Base-by-base conservation (phyloP, 2,329 filamentous ascomycete species). In the Clonostachys rhizophaga region DNA sequence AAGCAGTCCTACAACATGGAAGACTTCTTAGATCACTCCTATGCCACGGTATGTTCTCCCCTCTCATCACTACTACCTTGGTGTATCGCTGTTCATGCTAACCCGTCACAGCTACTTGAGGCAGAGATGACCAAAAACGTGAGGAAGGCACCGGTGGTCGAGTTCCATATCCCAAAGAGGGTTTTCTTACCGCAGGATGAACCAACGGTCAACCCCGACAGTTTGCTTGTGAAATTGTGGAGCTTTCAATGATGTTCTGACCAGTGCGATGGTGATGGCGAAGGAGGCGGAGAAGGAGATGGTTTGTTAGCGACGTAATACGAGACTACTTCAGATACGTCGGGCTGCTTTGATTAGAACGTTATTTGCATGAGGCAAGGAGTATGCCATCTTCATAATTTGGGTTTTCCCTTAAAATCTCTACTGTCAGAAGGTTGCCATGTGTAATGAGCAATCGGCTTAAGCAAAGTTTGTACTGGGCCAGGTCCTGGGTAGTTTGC, bases 1-100 rank as follows among this genome's bases (percentile, higher is more conserved):
- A 99, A 99, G 70, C 85, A 91, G 55, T 79, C 86, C 4, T 99
- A 97, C 67, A 94, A 91, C 57, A 70, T 96, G n/a, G 94, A 99
- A 62, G 94, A 99, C 62, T 99, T 99, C 67, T 70, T 97, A 43
- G 94, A 99, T 61, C 91, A 97, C 64, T 92, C 89, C 1, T 99
- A 97, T 67, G 81, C 75, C 58, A 89, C 83, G 61, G 85, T 86
- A 78, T 76, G 80, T 78, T 16, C 40, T 42, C 13, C 37, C 14
- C 24, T 13, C 43, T n/a, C 8, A 16, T 17, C 12, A n/a, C 34
- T 14, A 39, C 34, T 43, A 37, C 49, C 36, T 39, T 39, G 10
- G 36, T 44, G 20, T 43, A 13, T 43, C 33, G 42, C 13, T n/a
- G 20, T 16, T 34, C 30, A 16, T 43, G 41, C 68, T 75, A 55